Evolutionary conservation across 1,284 basidiomycete genomes (phyloP).

Genomic region (Amylostereum areolatum): DNA sequence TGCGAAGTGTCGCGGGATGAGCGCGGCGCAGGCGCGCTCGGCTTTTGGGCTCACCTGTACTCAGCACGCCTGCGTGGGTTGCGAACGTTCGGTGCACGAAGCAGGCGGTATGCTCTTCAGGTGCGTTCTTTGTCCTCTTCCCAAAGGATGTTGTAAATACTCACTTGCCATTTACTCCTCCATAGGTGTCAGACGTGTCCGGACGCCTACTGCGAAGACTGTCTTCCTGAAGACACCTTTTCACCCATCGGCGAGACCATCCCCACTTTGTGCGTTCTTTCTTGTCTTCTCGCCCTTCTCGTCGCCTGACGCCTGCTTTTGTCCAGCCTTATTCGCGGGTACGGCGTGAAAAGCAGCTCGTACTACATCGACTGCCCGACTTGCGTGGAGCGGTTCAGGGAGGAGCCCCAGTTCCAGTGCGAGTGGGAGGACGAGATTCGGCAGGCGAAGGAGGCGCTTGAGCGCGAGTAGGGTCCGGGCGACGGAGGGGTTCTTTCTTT

Average conservation of each 20-base stretch:
- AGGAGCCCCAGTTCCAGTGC: conserved; percentile 23
- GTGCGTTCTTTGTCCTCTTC: conserved; percentile 18
- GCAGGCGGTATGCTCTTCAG: conserved; percentile 48
- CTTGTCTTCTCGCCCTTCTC: neutral
- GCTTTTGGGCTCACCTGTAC: conserved; percentile 28
- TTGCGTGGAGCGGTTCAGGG: conserved; percentile 29
- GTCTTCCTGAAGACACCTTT: conserved; percentile 41
- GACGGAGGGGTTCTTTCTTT: too few species aligned
- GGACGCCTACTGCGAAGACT: conserved; percentile 56
- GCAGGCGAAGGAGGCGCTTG: conserved; percentile 27
- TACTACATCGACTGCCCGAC: conserved; percentile 46
- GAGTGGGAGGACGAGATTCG: conserved; percentile 34
- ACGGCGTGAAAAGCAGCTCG: conserved; percentile 25
- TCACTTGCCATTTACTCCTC: neutral
- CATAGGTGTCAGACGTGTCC: conserved; percentile 53
- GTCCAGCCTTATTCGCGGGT: conserved; percentile 34
- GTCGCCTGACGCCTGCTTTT: neutral
- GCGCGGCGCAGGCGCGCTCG: conserved; percentile 20
- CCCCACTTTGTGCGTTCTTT: conserved; percentile 47
- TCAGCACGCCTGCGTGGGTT: conserved; percentile 41
- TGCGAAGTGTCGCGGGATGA: conserved; percentile 35
- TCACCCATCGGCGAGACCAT: conserved; percentile 45
- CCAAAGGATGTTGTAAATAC: neutral
- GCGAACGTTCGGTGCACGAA: conserved; percentile 37
- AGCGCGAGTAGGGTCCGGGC: neutral